Evolutionary conservation across 805 yeast species (phyloP), one percentile per base, ranked within the genome.

Genomic region (Maudiozyma pseudohumilis): DNA sequence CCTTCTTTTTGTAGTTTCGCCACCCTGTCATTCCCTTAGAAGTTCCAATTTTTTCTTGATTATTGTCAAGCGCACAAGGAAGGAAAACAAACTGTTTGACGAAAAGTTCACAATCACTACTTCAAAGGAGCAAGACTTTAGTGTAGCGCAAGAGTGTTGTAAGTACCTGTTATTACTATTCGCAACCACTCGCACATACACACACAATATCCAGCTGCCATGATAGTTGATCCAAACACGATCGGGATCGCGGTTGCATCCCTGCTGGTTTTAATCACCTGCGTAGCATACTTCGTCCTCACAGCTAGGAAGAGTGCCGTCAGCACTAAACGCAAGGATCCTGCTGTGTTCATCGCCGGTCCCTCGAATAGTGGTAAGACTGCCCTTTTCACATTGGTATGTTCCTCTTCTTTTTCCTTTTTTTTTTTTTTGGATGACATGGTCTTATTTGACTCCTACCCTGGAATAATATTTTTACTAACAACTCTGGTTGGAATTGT

Each of bases 291-390:
- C 15, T 13, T 32, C 13, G 8, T 38, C 15, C 29, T 32, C 10
- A n/a, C 36, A 3, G 15, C 35, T 6, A 22, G 12, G 21, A 7
- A 29, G 10, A 31, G 36, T n/a, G 23, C 27, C 9, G 11, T 21
- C 4, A 11, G 13, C 12, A 19, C n/a, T 18, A 34, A 35, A 16
- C 22, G 16, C n/a, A 36, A 28, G 26, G 40, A 18, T 36, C 82
- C 85, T 7, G 71, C 82, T 1, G 71, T 75, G 45, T 60, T 81
- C 35, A 68, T 83, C 19, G 65, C 74, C 23, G 94, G 94, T 0
- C 75, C 80, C 23, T 68, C 75, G 12, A 67, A 68, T 26, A 60
- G 75, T 26, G 92, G 92, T 4, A 83, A 83, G 54, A 80, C 92
- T 5, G 47, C 73, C 2, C 61, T 81, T 23, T 80, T 60, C 48